Percentiles rank a stretch among this genome's conserved stretches.
Evolutionary conservation across 23 red algal species (phyloP).

Genomic region (Gracilaria domingensis): DNA sequence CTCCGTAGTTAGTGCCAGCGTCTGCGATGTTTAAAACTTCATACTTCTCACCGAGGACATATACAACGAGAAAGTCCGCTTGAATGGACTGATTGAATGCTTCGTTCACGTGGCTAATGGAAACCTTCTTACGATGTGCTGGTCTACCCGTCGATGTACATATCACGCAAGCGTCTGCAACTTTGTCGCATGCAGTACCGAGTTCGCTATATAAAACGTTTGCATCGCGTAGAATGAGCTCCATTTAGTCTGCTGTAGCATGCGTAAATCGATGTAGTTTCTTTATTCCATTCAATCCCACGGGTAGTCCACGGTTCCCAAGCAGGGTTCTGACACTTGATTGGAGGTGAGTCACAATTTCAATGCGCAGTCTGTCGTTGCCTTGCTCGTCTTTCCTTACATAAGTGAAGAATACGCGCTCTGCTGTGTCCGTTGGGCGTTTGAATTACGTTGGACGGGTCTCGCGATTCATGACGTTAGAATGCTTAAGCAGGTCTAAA

Average conservation of each 20-base stretch:
- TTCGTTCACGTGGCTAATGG: slow-evolving; percentile 55
- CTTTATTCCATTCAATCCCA: slow-evolving; percentile 17
- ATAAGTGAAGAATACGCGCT: slow-evolving; percentile 18
- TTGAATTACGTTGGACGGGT: slow-evolving; percentile 10
- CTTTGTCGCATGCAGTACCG: not conserved
- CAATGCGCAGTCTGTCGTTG: slow-evolving; percentile 24
- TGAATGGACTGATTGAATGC: slow-evolving; percentile 21
- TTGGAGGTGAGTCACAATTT: not conserved
- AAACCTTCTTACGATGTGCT: slow-evolving; percentile 14
- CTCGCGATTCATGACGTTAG: slow-evolving; percentile 19
- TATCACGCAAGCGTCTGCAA: slow-evolving; percentile 10
- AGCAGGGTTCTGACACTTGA: slow-evolving; percentile 20
- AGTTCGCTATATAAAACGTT: not conserved
- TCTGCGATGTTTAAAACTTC: slow-evolving; percentile 54
- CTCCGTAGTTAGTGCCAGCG: slow-evolving; percentile 43
- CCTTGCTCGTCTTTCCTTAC: not conserved
- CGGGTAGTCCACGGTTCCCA: not conserved
- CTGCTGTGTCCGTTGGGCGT: slow-evolving; percentile 19
- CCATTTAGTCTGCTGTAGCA: slow-evolving; percentile 29
- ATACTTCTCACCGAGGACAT: slow-evolving; percentile 34
- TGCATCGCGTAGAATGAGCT: slow-evolving; percentile 3
- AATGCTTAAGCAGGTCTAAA: slow-evolving; percentile 22
- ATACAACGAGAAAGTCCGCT: slow-evolving; percentile 24
- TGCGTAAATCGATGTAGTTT: slow-evolving; percentile 31
- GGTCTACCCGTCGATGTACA: slow-evolving; percentile 25